These are phyloP conservation scores for Malassezia psittaci DNA, from an alignment of 1,284 basidiomycete genomes.

Conservation along the genomic window DNA sequence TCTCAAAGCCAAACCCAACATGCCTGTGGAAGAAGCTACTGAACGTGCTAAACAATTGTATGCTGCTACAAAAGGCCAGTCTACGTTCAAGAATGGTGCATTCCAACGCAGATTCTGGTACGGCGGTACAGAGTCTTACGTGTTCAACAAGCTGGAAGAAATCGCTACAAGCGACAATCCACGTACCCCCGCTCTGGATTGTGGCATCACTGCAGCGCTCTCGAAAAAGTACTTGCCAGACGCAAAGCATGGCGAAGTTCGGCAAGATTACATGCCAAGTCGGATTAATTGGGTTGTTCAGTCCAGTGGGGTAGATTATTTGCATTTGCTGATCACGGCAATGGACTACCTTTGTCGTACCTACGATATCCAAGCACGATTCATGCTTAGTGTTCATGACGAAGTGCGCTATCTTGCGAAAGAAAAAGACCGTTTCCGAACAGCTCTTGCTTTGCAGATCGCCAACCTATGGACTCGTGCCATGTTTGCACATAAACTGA, in stretches of 20 bases:
- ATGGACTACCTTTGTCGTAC: conserved; percentile 78
- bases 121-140: conserved; percentile 87
- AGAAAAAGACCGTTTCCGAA: conserved; percentile 76
- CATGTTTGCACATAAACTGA: conserved; percentile 80
- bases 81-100: conserved; percentile 26
- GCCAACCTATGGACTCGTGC: conserved; percentile 92
- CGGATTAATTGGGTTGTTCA: conserved; percentile 99
- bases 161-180: conserved; percentile 81
- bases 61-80: conserved; percentile 76
- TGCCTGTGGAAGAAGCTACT: conserved; percentile 69
- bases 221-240: conserved; percentile 72
- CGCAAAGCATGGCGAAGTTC: conserved; percentile 53
- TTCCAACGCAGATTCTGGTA: conserved; percentile 74
- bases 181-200: conserved; percentile 82
- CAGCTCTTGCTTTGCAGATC: conserved; percentile 84
- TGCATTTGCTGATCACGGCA: conserved; percentile 86
- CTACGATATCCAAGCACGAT: conserved; percentile 79
- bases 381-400: conserved; percentile 94
- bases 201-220: conserved; percentile 83
- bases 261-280: conserved; percentile 83
- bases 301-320: conserved; percentile 93
- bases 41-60: conserved; percentile 76
- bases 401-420: conserved; percentile 86
- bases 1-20: conserved; percentile 70
- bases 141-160: conserved; percentile 98